Base-by-base conservation (phyloP, 202 grass and related monocot genomes). In the Alloteropsis angusta region DNA sequence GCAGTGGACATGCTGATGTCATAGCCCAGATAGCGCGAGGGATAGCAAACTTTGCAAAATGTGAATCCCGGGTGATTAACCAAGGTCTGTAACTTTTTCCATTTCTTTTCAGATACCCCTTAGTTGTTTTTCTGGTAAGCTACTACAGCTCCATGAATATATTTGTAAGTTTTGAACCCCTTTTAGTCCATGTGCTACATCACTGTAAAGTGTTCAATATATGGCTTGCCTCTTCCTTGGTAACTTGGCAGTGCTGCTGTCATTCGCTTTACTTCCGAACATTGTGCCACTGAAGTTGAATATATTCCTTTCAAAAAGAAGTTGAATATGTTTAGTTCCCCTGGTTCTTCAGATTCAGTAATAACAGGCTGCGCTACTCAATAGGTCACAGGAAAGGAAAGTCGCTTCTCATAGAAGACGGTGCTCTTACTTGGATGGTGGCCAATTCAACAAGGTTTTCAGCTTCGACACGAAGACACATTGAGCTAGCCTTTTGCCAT, bases 21-120 rank as follows among this genome's bases (percentile, higher is more conserved):
- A 87, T 93, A 85, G 86, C 96, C 73, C 96, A 98, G 78, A 87
- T 98, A 79, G 92, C 96, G 83, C 82, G 96, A 73, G 96, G 96
- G 68, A 87, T 98, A 25, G 85, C 96, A 50, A 98, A 98, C 75
- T 95, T 93, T 76, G 96, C 92, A 79, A 98, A 98, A 86, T 95
- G 87, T 89, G 96, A 95, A 98, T 98, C 95, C 58, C 89, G 92
- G 69, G 83, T 86, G 78, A 92, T 87, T 59, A 90, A 74, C 75
- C 91, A 98, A 87, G 95, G 95, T 98, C 49, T 66, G 80, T 65
- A 67, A 65, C 34, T 52, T 87, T 10, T 73, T 6, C 30, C 60
- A 12, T 76, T 67, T 76, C 5, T 81, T 83, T 13, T 57, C 16
- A 45, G 32, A 36, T 83, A 22, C 35, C 30, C 26, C 35, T 63